These are phyloP conservation scores for Aureobasidium sp. DNA, from an alignment of 2,329 filamentous ascomycete genomes.

Conservation along the genomic window DNA sequence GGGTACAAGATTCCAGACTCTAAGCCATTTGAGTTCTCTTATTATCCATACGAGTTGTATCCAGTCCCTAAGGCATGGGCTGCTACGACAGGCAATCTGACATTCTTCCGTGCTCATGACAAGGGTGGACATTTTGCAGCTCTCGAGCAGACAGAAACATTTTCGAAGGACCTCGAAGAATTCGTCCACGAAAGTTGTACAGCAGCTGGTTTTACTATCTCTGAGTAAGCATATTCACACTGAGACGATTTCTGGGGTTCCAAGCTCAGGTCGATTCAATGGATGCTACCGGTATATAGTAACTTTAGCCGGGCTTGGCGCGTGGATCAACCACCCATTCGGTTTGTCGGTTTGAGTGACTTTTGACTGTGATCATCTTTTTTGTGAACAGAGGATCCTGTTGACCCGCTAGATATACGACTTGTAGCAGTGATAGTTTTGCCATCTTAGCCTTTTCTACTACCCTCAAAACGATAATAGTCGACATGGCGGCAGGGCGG, in stretches of 20 bases:
- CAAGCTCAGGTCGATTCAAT: no score
- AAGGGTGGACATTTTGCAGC: conserved; percentile 45
- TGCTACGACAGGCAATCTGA: conserved; percentile 43
- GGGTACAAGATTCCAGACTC: conserved; percentile 20
- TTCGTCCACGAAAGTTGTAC: conserved; percentile 26
- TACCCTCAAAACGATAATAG: no score
- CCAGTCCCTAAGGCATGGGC: conserved; percentile 43
- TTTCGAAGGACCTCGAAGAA: conserved; percentile 37
- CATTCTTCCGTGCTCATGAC: conserved; percentile 43
- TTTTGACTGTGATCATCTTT: no score
- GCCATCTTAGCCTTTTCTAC: no score
- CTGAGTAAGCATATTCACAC: no score
- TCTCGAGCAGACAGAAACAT: conserved; percentile 36
- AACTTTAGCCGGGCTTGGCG: background rate
- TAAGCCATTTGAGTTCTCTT: conserved; percentile 51
- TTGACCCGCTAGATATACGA: no score
- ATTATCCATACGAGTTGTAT: conserved; percentile 47
- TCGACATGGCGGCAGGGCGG: no score
- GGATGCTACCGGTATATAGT: no score
- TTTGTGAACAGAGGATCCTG: no score
- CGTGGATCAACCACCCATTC: no score
- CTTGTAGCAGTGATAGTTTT: no score
- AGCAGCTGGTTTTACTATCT: background rate
- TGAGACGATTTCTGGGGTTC: conserved; percentile 35
- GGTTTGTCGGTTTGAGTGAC: no score